These are phyloP conservation scores for Forsythia viridissima DNA, from an alignment of 257 asterid species.

Conservation along the genomic window DNA sequence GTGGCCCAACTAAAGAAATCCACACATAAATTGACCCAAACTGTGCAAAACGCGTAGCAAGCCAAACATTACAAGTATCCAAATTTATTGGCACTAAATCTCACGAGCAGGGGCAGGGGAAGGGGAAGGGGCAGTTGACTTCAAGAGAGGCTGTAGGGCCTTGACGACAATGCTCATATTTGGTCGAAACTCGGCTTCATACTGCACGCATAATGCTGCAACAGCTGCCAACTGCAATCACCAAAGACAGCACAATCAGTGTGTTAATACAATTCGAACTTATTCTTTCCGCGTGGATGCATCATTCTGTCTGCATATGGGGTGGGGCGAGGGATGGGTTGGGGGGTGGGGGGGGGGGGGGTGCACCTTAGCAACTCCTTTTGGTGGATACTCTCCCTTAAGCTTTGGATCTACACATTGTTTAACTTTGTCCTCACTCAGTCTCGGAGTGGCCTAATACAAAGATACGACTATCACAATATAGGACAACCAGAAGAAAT, in stretches of 20 bases:
- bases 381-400: constrained; percentile 76
- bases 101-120: constrained; percentile 47
- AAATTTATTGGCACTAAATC: constrained; percentile 23
- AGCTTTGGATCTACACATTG: constrained; percentile 89
- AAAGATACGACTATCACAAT: background rate
- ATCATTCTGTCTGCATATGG: background rate
- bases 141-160: constrained; percentile 83
- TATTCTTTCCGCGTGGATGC: background rate
- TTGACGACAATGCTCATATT: constrained; percentile 91
- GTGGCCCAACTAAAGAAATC: background rate
- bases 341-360: constrained; percentile 24
- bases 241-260: constrained; percentile 20
- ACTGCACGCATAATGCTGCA: constrained; percentile 90
- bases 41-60: constrained; percentile 34
- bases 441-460: constrained; percentile 80
- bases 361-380: constrained; percentile 92
- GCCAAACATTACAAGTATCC: constrained; percentile 19
- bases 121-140: constrained; percentile 54
- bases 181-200: constrained; percentile 90
- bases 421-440: constrained; percentile 89
- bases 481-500: constrained; percentile 8
- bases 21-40: constrained; percentile 5
- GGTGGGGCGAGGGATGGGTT: background rate
- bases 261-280: background rate
- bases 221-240: constrained; percentile 80